These are phyloP conservation scores for Thelonectria rubi DNA, from an alignment of 2,329 filamentous ascomycete genomes.

Conservation along the genomic window DNA sequence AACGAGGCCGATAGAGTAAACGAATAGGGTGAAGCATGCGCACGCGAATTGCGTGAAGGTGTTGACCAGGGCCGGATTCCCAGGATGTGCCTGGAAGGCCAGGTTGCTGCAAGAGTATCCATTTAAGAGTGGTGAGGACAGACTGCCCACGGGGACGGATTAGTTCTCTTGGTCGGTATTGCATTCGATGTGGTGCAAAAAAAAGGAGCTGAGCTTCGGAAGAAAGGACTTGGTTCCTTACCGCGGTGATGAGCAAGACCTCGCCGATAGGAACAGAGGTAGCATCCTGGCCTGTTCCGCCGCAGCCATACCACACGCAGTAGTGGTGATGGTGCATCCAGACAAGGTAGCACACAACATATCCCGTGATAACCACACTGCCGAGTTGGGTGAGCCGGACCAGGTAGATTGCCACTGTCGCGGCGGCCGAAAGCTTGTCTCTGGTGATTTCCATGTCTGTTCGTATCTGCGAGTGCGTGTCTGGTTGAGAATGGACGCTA, in stretches of 20 bases:
- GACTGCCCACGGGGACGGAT: background rate
- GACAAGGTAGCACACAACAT: background rate
- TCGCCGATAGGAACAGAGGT: conserved; percentile 5
- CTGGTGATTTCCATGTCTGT: background rate
- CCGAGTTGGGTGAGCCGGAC: conserved; percentile 3
- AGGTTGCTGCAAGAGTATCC: conserved; percentile 12
- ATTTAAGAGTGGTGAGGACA: conserved; percentile 11
- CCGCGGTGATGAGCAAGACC: conserved; percentile 5
- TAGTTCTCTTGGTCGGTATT: background rate
- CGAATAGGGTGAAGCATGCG: conserved; percentile 14
- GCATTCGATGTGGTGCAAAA: background rate
- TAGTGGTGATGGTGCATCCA: conserved; percentile 2
- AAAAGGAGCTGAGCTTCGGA: background rate
- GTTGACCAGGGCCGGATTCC: conserved; percentile 1
- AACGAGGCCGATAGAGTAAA: conserved; percentile 19
- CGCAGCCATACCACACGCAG: background rate
- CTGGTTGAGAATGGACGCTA: too few species aligned
- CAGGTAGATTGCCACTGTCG: conserved; percentile 1
- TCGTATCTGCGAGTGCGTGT: too few species aligned
- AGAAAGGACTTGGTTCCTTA: background rate
- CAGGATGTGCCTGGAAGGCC: conserved; percentile 1
- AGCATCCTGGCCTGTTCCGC: background rate
- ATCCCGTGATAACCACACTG: conserved; percentile 1
- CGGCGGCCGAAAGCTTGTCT: background rate
- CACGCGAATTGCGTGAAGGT: conserved; percentile 8